These are phyloP conservation scores for Naganishia onofrii DNA, from an alignment of 768 basidiomycete species.

Conservation along the genomic window DNA sequence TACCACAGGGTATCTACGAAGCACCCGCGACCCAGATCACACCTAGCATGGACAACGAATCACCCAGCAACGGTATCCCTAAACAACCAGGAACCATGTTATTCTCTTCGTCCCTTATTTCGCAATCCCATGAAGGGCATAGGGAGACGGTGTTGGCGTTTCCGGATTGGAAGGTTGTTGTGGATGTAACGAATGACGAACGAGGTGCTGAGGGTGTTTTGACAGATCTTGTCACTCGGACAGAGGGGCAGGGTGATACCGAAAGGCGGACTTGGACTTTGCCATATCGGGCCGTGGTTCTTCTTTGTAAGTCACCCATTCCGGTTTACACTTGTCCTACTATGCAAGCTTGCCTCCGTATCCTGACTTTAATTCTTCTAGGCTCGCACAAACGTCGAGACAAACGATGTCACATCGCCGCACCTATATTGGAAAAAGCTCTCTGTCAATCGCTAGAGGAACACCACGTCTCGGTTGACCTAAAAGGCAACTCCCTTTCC, in stretches of 20 bases:
- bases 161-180: constrained; percentile 84
- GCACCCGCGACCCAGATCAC: constrained; percentile 30
- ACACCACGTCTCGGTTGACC: constrained; percentile 43
- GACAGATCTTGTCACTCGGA: constrained; percentile 48
- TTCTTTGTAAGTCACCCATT: constrained; percentile 67
- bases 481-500: constrained; percentile 39
- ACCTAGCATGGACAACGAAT: constrained; percentile 42
- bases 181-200: constrained; percentile 64
- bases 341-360: neutral
- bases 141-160: constrained; percentile 80
- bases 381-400: constrained; percentile 88
- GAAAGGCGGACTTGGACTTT: constrained; percentile 70
- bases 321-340: neutral
- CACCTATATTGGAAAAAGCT: constrained; percentile 56
- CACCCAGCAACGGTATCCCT: constrained; percentile 58
- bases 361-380: constrained; percentile 52
- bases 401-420: constrained; percentile 83
- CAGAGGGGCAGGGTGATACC: constrained; percentile 48
- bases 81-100: constrained; percentile 57
- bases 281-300: constrained; percentile 83
- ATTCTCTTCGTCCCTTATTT: constrained; percentile 77
- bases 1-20: constrained; percentile 25
- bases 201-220: constrained; percentile 71
- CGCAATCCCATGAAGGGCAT: constrained; percentile 64
- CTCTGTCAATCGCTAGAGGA: constrained; percentile 25